phyloP scores from a whole-genome alignment of 768 basidiomycete genomes.

The Leccinum barrowsii region DNA sequence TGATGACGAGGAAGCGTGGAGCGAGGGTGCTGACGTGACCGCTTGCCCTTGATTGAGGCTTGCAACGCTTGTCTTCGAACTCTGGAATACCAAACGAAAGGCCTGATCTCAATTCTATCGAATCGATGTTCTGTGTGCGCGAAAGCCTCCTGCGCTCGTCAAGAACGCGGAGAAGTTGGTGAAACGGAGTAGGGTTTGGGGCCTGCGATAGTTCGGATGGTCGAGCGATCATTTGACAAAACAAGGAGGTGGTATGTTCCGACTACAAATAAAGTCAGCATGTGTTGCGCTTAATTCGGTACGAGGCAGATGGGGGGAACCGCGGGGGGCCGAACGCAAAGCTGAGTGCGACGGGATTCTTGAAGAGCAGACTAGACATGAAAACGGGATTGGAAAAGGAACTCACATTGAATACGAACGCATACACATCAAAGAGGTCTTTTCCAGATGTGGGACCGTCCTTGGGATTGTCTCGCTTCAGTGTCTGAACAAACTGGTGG shows the following conservation, averaged over 20 bases:
- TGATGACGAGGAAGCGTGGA: no score
- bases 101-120: slow-evolving; percentile 82
- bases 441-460: slow-evolving; percentile 71
- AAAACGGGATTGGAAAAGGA: not conserved
- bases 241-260: slow-evolving; percentile 70
- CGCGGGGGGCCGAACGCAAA: not conserved
- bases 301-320: not conserved
- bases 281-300: slow-evolving; percentile 2
- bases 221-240: slow-evolving; percentile 87
- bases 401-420: slow-evolving; percentile 81
- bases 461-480: slow-evolving; percentile 76
- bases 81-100: slow-evolving; percentile 82
- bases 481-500: slow-evolving; percentile 74
- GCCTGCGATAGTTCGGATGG: slow-evolving; percentile 68
- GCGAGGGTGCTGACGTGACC: no score
- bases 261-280: slow-evolving; percentile 45
- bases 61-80: slow-evolving; percentile 54
- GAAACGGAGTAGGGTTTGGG: slow-evolving; percentile 80
- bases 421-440: slow-evolving; percentile 73
- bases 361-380: slow-evolving; percentile 1
- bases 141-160: slow-evolving; percentile 75
- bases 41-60: slow-evolving; percentile 49
- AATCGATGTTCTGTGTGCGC: slow-evolving; percentile 92
- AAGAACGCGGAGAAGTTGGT: slow-evolving; percentile 66
- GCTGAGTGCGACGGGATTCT: not conserved